Conservation (phyloP, 352 stramenopile species). For the Phytophthora sp. region DNA sequence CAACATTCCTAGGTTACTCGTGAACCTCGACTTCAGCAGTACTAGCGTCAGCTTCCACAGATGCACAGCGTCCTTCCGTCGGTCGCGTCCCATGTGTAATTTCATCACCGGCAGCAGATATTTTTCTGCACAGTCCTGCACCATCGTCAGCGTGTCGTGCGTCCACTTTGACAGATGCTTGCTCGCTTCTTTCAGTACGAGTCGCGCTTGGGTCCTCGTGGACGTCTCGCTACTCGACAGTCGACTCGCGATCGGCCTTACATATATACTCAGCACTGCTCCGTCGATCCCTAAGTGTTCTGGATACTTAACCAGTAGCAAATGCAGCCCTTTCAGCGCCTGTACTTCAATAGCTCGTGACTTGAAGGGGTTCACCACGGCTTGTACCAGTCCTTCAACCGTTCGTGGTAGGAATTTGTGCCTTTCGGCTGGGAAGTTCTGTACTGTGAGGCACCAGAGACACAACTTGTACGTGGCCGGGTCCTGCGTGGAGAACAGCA, state of each 20-base stretch:
- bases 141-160: constrained; percentile 30
- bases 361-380: constrained; percentile 77
- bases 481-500: constrained; percentile 62
- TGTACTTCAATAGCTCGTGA: constrained; percentile 69
- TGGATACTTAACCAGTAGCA: constrained; percentile 60
- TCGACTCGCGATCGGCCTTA: constrained; percentile 60
- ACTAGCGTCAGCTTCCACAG: constrained; percentile 67
- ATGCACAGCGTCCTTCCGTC: constrained; percentile 50
- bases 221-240: constrained; percentile 52
- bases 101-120: constrained; percentile 70
- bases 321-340: constrained; percentile 63
- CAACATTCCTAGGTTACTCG: constrained; percentile 48
- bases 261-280: constrained; percentile 50
- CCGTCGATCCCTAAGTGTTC: constrained; percentile 36
- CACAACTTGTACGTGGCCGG: constrained; percentile 71
- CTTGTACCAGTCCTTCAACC: constrained; percentile 69
- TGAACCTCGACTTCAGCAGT: constrained; percentile 49
- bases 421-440: constrained; percentile 58
- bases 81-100: constrained; percentile 47
- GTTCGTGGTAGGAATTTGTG: constrained; percentile 56
- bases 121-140: constrained; percentile 50
- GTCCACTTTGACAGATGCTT: constrained; percentile 44
- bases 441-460: constrained; percentile 68
- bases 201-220: constrained; percentile 53
- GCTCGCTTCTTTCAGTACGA: constrained; percentile 57